Evolutionary conservation across 2,329 filamentous ascomycete species (phyloP), one percentile per base, ranked within the genome.

Genomic region (Alternaria angustiovoidea): DNA sequence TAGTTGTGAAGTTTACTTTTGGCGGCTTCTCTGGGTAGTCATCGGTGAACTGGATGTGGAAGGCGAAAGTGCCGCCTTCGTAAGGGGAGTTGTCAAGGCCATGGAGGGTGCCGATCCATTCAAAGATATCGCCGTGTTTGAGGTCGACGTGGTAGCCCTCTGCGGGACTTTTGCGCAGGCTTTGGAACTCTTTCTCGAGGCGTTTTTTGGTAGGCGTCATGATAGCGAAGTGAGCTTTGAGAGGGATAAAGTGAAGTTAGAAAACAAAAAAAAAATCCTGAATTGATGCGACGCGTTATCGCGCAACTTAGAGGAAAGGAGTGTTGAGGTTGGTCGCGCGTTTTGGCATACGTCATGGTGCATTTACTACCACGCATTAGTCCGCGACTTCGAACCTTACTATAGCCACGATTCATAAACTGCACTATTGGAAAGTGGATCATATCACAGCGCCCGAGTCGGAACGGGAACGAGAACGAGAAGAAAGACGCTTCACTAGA

Each of bases 31-130:
- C 43, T 0, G 57, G 57, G 12, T 55, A 59, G 4, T 54, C 57
- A 1, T 54, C 43, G 32, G 57, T 54, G 51, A 55, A 59, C 12
- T 54, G 49, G 18, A 59, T 26, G 43, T 54, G 38, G 36, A 54
- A 55, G 4, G 4, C 9, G 18, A 59, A 59, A 6, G 22, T 59
- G 0, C 57, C 57, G 6, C 44, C 34, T 43, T 54, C 51, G 28
- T 59, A 59, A 8, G 51, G 36, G 2, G 51, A 55, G 22, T 24
- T 26, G 3, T 24, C 3, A 5, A 58, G 49, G 7, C 56, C 56
- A 9, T 48, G 36, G 1, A 59, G 51, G 1, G 44, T 49, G 7
- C 51, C 51, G 5, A 20, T 24, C 57, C 57, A 59, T 28, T 49
- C 51, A 22, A 43, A 49, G 22, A 59, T 28, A 12, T 59, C 38